Evolutionary conservation across 2,329 filamentous ascomycete genomes (phyloP), one percentile per base, ranked within the genome.

Genomic region (Hypomyces rosellus): DNA sequence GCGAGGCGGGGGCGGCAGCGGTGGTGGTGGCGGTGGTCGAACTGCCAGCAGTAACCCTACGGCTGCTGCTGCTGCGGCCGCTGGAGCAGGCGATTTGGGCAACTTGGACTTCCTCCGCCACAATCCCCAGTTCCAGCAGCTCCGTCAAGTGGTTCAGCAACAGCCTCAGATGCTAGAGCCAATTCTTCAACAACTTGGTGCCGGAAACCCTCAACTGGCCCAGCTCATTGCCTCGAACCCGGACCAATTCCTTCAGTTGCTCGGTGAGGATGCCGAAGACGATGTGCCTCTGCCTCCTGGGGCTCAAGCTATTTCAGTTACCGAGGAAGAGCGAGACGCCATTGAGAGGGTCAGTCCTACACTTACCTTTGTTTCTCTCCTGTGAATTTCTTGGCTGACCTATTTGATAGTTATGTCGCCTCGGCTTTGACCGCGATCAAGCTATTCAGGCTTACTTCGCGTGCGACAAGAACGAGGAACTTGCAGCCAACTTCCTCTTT

Each of bases 401-500:
- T 9, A 20, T 51, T 38, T 12, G 11, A 34, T 57, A 95, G 88
- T 77, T 99, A 64, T 96, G 89, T 73, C 86, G 88, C 56, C 84
- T 99, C 41, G 93, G 93, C 34, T 99, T 99, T 67, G 84, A 92
- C 61, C 85, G 91, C 53, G 90, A 97, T 61, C 82, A 90, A 61
- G 93, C 93, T 46, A 96, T 97, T 59, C 92, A 99, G 73, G 93
- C 93, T 22, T 99, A 97, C 74, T 99, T 99, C 67, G 93, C 93
- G 34, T 99, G 93, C 70, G 93, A 99, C 72, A 99, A 97, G 81
- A 97, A 99, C 69, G 93, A 99, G 73, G 93, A 99, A 71, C 78
- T 99, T 46, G 93, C 93, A 1, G 93, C 93, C 57, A 99, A 99
- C 73, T 97, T 96, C 71, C 77, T 99, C 53, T 99, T 99, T 65